Percentiles rank a stretch among this genome's conserved stretches.
Evolutionary conservation across 345 rosid species (phyloP).

Genomic region (Capsella bursapastoris): DNA sequence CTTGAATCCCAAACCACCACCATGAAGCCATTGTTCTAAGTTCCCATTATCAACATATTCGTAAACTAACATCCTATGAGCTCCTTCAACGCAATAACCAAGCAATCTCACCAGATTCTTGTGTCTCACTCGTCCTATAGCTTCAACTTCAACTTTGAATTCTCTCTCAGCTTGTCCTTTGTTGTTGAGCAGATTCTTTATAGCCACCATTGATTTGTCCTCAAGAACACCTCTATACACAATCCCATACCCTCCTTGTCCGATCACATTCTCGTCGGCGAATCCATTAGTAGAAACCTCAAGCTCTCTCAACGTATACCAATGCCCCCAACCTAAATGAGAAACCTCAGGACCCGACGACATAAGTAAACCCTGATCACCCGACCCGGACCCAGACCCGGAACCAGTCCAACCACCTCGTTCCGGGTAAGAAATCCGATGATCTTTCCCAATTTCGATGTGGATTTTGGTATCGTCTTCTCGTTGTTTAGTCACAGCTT

Average conservation of each 20-base stretch:
- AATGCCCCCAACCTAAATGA: conserved; percentile 98
- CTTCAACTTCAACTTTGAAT: conserved; percentile 96
- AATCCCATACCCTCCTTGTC: conserved; percentile 98
- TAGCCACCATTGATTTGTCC: conserved; percentile 70
- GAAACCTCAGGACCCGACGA: conserved; percentile 83
- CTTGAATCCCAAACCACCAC: conserved; percentile 66
- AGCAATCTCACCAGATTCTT: conserved; percentile 94
- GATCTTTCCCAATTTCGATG: conserved; percentile 86
- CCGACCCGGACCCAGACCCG: conserved; percentile 67
- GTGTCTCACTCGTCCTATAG: conserved; percentile 92
- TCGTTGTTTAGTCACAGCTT: conserved; percentile 37
- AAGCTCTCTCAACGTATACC: conserved; percentile 95
- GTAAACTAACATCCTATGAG: conserved; percentile 95
- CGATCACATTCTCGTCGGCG: conserved; percentile 80
- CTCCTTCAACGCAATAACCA: conserved; percentile 98
- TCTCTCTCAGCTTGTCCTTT: conserved; percentile 99
- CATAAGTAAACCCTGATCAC: conserved; percentile 54
- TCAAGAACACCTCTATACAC: conserved; percentile 81
- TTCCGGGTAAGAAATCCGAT: conserved; percentile 80
- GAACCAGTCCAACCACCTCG: conserved; percentile 57
- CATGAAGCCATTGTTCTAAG: conserved; percentile 93
- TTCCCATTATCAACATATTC: conserved; percentile 91
- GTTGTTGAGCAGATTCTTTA: conserved; percentile 91
- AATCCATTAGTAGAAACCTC: conserved; percentile 78
- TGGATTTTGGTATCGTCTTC: conserved; percentile 67